Conservation (phyloP, 1,139 yeast genomes). For the Saccharomyces hybrid region DNA sequence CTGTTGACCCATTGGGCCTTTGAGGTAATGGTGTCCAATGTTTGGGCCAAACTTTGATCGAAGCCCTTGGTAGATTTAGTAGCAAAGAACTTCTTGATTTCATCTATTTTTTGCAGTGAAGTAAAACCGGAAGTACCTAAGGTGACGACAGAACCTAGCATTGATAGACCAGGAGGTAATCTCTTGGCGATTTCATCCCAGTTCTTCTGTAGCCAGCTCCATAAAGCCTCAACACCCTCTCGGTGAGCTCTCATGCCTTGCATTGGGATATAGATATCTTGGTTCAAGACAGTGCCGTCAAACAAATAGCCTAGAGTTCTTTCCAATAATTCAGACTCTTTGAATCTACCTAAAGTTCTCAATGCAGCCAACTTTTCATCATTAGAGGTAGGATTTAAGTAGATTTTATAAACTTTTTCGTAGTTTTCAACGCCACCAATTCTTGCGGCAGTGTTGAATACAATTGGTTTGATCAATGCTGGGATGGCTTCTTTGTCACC, state of each 20-base stretch:
- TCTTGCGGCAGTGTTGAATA: slow-evolving; percentile 62
- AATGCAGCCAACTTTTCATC: slow-evolving; percentile 77
- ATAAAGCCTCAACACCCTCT: slow-evolving; percentile 55
- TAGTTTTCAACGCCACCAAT: slow-evolving; percentile 57
- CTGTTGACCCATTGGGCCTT: slow-evolving; percentile 61
- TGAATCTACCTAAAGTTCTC: slow-evolving; percentile 65
- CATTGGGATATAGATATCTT: slow-evolving; percentile 77
- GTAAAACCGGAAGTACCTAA: slow-evolving; percentile 61
- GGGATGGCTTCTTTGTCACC: slow-evolving; percentile 65
- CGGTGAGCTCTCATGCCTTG: slow-evolving; percentile 56
- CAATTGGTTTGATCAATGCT: slow-evolving; percentile 69
- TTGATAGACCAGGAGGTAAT: slow-evolving; percentile 75
- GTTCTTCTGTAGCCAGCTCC: slow-evolving; percentile 71
- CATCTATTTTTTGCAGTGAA: slow-evolving; percentile 47
- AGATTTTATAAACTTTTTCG: slow-evolving; percentile 56
- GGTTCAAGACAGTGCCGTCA: slow-evolving; percentile 66
- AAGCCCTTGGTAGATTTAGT: slow-evolving; percentile 61
- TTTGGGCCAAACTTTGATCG: slow-evolving; percentile 65
- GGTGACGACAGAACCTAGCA: slow-evolving; percentile 67
- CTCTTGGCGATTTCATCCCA: slow-evolving; percentile 60
- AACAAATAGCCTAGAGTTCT: slow-evolving; percentile 57
- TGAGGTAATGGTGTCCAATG: slow-evolving; percentile 58
- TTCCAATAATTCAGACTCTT: slow-evolving; percentile 47
- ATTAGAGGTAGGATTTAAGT: slow-evolving; percentile 54
- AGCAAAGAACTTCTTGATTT: slow-evolving; percentile 52